A percentile compares a stretch with the other conserved stretches of the same genome.
Evolutionary conservation across 2,329 filamentous ascomycete genomes (phyloP).

Genomic region (Westerdykella ornata): DNA sequence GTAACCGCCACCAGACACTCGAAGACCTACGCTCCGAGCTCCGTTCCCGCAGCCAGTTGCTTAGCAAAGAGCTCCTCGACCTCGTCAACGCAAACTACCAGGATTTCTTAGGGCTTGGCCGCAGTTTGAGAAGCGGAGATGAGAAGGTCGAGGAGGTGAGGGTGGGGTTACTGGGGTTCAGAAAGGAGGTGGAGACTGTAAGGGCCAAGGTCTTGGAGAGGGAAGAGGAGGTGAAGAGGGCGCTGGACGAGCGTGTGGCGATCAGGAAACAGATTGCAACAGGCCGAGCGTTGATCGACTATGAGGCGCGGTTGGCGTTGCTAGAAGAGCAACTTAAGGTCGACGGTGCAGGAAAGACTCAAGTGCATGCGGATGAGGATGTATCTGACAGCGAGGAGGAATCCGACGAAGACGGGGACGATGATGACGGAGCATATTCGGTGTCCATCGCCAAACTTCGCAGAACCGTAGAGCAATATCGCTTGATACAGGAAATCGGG

Average conservation of each 20-base stretch:
- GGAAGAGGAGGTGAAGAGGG: constrained; percentile 54
- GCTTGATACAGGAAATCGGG: constrained; percentile 49
- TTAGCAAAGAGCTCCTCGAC: constrained; percentile 83
- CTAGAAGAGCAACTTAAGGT: constrained; percentile 60
- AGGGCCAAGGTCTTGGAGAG: constrained; percentile 58
- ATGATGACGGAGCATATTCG: constrained; percentile 19
- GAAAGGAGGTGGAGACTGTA: constrained; percentile 71
- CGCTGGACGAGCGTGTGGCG: constrained; percentile 65
- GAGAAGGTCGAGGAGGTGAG: constrained; percentile 86
- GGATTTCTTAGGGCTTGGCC: constrained; percentile 78
- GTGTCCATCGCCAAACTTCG: constrained; percentile 44
- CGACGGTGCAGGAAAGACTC: constrained; percentile 22
- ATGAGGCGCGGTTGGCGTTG: constrained; percentile 56
- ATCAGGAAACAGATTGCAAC: constrained; percentile 59
- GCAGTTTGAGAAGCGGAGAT: constrained; percentile 76
- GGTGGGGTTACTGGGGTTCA: constrained; percentile 79
- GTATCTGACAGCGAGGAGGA: constrained; percentile 24
- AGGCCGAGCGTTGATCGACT: constrained; percentile 57
- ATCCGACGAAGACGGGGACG: constrained; percentile 29
- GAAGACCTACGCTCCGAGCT: constrained; percentile 87
- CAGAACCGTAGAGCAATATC: constrained; percentile 53
- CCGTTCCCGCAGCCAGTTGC: constrained; percentile 67
- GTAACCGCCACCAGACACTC: constrained; percentile 87
- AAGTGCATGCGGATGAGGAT: constrained; percentile 18
- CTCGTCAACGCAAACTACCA: constrained; percentile 94